A percentile compares a stretch with the other conserved stretches of the same genome.
These are phyloP conservation scores for Aquilaria sinensis DNA, from an alignment of 345 rosid genomes.

Conservation along the genomic window DNA sequence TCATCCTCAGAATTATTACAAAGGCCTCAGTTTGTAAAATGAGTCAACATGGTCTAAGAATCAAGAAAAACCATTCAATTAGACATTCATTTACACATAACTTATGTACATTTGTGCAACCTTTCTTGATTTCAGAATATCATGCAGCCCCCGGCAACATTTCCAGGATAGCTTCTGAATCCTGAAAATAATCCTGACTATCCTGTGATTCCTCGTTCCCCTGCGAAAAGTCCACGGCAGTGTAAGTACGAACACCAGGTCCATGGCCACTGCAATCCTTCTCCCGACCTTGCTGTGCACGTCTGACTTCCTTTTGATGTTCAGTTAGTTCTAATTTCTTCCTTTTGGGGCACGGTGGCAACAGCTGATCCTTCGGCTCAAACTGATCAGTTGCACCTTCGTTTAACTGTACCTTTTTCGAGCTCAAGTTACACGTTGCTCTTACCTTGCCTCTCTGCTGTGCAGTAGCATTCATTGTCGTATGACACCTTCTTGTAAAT, in stretches of 20 bases:
- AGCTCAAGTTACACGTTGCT: conserved; percentile 27
- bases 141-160: conserved; percentile 21
- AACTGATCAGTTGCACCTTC: neutral
- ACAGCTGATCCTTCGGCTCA: conserved; percentile 6
- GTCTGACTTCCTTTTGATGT: conserved; percentile 52
- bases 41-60: too few relatives aligned
- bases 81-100: too few relatives aligned
- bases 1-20: too few relatives aligned
- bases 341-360: conserved; percentile 19
- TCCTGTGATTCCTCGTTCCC: conserved; percentile 43
- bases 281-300: conserved; percentile 44
- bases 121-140: neutral
- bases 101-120: too few relatives aligned
- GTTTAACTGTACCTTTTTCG: conserved; percentile 34
- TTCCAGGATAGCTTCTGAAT: conserved; percentile 24
- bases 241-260: conserved; percentile 42
- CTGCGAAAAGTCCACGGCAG: conserved; percentile 42
- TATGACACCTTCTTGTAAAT: conserved; percentile 15
- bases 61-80: too few relatives aligned
- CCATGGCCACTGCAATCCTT: conserved; percentile 43
- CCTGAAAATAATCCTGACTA: conserved; percentile 20
- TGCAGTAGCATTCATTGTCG: conserved; percentile 5
- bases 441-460: conserved; percentile 25
- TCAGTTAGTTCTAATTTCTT: conserved; percentile 35
- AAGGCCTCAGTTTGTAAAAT: too few relatives aligned